A percentile compares a stretch with the other conserved stretches of the same genome.
These are phyloP conservation scores for Macroventuria anomochaeta DNA, from an alignment of 2,329 filamentous ascomycete species.

Conservation along the genomic window DNA sequence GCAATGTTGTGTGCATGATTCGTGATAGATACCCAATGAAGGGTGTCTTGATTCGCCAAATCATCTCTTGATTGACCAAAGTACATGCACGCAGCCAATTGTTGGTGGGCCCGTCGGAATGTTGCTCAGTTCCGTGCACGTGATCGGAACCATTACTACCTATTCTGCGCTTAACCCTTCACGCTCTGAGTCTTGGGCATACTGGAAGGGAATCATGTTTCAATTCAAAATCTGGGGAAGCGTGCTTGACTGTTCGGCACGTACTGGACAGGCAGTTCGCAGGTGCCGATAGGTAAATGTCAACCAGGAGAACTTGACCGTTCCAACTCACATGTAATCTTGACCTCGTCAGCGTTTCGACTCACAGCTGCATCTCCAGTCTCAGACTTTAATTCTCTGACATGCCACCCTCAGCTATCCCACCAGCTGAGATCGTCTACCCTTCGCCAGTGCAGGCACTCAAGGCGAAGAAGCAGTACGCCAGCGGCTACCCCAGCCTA, in stretches of 20 bases:
- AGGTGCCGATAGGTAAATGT: no score
- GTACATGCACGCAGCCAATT: neutral
- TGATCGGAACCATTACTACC: slow-evolving; percentile 5
- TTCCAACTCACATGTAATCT: no score
- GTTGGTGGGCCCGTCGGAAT: neutral
- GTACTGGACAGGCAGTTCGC: no score
- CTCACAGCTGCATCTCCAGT: no score
- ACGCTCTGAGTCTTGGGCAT: no score
- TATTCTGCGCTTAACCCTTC: neutral
- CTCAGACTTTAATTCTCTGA: no score
- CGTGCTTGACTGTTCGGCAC: no score
- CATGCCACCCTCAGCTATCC: neutral
- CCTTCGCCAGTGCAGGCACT: neutral
- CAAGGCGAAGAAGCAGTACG: neutral
- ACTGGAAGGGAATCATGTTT: no score
- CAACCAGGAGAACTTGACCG: no score
- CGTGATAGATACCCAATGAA: neutral
- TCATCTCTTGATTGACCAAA: neutral
- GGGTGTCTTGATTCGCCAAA: neutral
- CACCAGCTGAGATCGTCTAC: neutral
- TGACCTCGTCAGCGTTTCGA: no score
- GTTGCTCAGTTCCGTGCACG: slow-evolving; percentile 2
- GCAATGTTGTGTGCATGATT: neutral
- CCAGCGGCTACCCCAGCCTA: neutral
- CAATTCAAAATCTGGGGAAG: no score